phyloP scores from a whole-genome alignment of 2,329 filamentous ascomycete species.

The Penicillium sp. region DNA sequence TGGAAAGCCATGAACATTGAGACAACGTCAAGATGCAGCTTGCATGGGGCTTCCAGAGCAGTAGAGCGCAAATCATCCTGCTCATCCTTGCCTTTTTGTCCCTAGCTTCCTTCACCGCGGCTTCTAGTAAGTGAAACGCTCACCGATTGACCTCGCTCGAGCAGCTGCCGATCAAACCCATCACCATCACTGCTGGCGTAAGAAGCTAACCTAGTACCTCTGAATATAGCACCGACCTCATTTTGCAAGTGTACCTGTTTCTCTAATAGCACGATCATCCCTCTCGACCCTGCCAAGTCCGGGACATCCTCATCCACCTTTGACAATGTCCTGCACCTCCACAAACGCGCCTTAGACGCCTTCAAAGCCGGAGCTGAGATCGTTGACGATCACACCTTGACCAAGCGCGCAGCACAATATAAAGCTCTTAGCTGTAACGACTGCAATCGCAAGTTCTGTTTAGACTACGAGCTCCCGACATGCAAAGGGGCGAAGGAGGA shows the following conservation, averaged over 20 bases:
- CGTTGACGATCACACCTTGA: not conserved
- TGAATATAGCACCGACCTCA: constrained; percentile 48
- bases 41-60: constrained; percentile 20
- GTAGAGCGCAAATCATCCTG: constrained; percentile 20
- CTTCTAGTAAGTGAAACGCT: constrained; percentile 33
- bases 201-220: not conserved
- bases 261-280: constrained; percentile 66
- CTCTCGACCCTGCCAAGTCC: constrained; percentile 50
- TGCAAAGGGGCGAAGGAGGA: constrained; percentile 62
- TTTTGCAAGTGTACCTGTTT: constrained; percentile 73
- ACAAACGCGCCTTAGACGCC: constrained; percentile 15
- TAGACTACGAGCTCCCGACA: constrained; percentile 60
- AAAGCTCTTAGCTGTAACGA: constrained; percentile 58
- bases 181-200: not conserved
- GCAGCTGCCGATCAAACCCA: not conserved
- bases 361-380: constrained; percentile 16
- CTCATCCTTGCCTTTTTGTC: constrained; percentile 27
- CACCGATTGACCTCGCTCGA: not conserved
- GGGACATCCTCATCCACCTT: constrained; percentile 19
- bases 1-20: not conserved
- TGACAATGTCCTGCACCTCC: constrained; percentile 22
- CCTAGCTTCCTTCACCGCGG: constrained; percentile 29
- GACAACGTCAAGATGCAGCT: constrained; percentile 12
- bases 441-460: constrained; percentile 66
- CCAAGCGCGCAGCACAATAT: constrained; percentile 35